A percentile compares a stretch with the other conserved stretches of the same genome.
Evolutionary conservation across 805 yeast species (phyloP).

Genomic region (Cyberlindnera maritima): DNA sequence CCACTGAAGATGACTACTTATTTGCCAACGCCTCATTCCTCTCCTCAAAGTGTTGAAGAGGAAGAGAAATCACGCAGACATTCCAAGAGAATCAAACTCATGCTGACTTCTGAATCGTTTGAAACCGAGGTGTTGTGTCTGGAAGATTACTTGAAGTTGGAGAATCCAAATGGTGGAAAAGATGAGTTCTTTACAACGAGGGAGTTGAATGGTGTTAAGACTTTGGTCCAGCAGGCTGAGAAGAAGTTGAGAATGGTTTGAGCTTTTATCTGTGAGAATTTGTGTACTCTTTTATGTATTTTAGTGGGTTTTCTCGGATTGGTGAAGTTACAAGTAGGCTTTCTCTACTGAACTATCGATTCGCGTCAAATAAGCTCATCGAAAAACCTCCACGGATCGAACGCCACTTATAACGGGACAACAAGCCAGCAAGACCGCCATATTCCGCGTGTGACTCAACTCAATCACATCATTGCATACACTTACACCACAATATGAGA

Average conservation of each 20-base stretch:
- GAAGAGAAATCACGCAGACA: constrained; percentile 17
- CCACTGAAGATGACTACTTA: constrained; percentile 11
- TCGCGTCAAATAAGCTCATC: neutral
- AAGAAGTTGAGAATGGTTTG: constrained; percentile 5
- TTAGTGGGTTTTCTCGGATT: too few relatives aligned
- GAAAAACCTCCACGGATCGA: too few relatives aligned
- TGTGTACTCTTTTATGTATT: too few relatives aligned
- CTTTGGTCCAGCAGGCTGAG: constrained; percentile 17
- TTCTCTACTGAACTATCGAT: too few relatives aligned
- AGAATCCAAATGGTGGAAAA: neutral
- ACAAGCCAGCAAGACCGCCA: too few relatives aligned
- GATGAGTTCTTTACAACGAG: constrained; percentile 17
- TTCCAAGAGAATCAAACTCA: constrained; percentile 27
- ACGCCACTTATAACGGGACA: too few relatives aligned
- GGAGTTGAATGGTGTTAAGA: constrained; percentile 20
- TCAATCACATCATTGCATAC: too few relatives aligned
- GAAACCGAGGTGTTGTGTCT: constrained; percentile 17
- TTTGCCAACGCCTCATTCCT: constrained; percentile 23
- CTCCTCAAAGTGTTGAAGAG: constrained; percentile 22
- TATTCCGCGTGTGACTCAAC: too few relatives aligned
- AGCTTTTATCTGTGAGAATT: too few relatives aligned
- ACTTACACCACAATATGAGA: neutral
- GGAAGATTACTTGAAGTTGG: constrained; percentile 25
- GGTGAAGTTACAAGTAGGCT: too few relatives aligned
- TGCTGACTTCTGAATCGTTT: constrained; percentile 11